These are phyloP conservation scores for Cordyceps militaris DNA, from an alignment of 2,329 filamentous ascomycete genomes.

Conservation along the genomic window DNA sequence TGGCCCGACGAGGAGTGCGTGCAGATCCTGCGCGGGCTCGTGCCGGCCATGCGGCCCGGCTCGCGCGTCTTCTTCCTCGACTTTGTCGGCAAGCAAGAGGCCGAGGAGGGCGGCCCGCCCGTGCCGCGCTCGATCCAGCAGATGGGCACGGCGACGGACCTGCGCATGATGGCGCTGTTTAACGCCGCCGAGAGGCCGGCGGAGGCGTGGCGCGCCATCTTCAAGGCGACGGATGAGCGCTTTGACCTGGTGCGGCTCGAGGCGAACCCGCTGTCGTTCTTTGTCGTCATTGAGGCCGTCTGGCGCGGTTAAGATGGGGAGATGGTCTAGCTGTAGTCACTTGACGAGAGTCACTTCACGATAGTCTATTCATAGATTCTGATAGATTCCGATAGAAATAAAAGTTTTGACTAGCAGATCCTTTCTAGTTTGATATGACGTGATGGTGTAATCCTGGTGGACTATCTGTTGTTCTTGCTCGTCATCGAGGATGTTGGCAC, in stretches of 20 bases:
- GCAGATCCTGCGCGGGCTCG: conserved; percentile 34
- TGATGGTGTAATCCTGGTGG: too few relatives aligned
- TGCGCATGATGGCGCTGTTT: conserved; percentile 44
- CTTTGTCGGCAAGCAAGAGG: conserved; percentile 29
- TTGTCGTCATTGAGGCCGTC: conserved; percentile 31
- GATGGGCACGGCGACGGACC: conserved; percentile 36
- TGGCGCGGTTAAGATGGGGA: conserved; percentile 22
- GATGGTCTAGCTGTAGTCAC: not conserved
- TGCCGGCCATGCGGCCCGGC: conserved; percentile 38
- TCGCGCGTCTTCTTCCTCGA: conserved; percentile 32
- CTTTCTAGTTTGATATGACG: too few relatives aligned
- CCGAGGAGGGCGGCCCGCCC: conserved; percentile 17
- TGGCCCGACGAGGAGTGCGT: conserved; percentile 41
- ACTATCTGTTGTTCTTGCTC: too few relatives aligned
- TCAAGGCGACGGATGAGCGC: conserved; percentile 37
- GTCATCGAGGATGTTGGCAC: too few relatives aligned
- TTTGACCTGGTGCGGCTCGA: conserved; percentile 33
- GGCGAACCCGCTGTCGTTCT: conserved; percentile 29
- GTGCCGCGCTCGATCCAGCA: conserved; percentile 31
- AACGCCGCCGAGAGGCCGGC: conserved; percentile 41
- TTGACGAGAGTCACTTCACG: too few relatives aligned
- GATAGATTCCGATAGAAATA: not conserved
- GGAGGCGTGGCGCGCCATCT: conserved; percentile 38
- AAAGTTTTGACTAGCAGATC: not conserved
- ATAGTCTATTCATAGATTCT: not conserved